phyloP scores from a whole-genome alignment of 345 rosid species.

The Brassica napus region Da-Ae NC_063452.1:59510001-59510500 shows the following conservation, averaged over 20 bases:
- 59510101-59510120: slow-evolving; percentile 99
- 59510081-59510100: slow-evolving; percentile 82
- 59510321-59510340: slow-evolving; percentile 37
- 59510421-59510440: slow-evolving; percentile 20
- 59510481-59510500: slow-evolving; percentile 98
- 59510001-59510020: slow-evolving; percentile 81
- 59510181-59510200: slow-evolving; percentile 8
- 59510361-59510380: slow-evolving; percentile 24
- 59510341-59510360: slow-evolving; percentile 19
- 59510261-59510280: slow-evolving; percentile 98
- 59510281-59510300: slow-evolving; percentile 97
- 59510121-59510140: slow-evolving; percentile 66
- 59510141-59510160: slow-evolving; percentile 13
- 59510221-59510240: slow-evolving; percentile 98
- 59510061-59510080: slow-evolving; percentile 91
- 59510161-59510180: slow-evolving; percentile 13
- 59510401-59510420: not conserved
- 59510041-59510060: slow-evolving; percentile 88
- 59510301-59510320: slow-evolving; percentile 96
- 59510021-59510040: slow-evolving; percentile 98
- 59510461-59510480: slow-evolving; percentile 89
- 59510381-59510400: slow-evolving; percentile 8
- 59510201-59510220: slow-evolving; percentile 36
- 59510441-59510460: slow-evolving; percentile 92
- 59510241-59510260: slow-evolving; percentile 99